Percentiles rank a stretch among this genome's conserved stretches.
Evolutionary conservation across 441 rosid species (phyloP).

Genomic region (Eruca vesicaria): DNA sequence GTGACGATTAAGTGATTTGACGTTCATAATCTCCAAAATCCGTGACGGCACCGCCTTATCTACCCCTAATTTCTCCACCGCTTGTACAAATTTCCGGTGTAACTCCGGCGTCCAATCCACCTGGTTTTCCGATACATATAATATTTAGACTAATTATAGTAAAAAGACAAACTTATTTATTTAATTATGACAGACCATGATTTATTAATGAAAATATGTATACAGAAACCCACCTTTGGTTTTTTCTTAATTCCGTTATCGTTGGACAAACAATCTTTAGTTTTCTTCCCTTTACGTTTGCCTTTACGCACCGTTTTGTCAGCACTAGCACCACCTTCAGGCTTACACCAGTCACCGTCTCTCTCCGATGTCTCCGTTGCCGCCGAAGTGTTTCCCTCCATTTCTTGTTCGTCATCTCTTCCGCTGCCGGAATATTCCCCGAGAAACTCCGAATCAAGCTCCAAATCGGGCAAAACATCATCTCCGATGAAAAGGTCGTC

Average conservation of each 20-base stretch:
- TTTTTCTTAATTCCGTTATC: slow-evolving; percentile 36
- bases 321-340: slow-evolving; percentile 29
- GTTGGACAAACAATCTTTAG: slow-evolving; percentile 43
- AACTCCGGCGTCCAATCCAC: slow-evolving; percentile 97
- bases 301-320: slow-evolving; percentile 31
- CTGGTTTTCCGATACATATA: slow-evolving; percentile 28
- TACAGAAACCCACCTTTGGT: slow-evolving; percentile 26
- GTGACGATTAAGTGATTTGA: slow-evolving; percentile 88
- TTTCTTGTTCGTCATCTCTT: slow-evolving; percentile 49
- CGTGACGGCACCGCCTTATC: slow-evolving; percentile 97
- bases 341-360: slow-evolving; percentile 24
- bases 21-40: slow-evolving; percentile 88
- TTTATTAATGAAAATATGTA: not conserved
- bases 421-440: slow-evolving; percentile 57
- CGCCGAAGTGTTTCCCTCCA: slow-evolving; percentile 43
- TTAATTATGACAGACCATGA: not conserved
- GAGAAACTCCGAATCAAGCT: slow-evolving; percentile 72
- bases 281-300: slow-evolving; percentile 44
- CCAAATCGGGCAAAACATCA: slow-evolving; percentile 75
- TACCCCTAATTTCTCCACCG: slow-evolving; percentile 89
- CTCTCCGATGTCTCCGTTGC: slow-evolving; percentile 34
- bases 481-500: slow-evolving; percentile 71
- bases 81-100: slow-evolving; percentile 88
- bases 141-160: not conserved
- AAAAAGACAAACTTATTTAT: not conserved